These are phyloP conservation scores for Meyerozyma elateridarum DNA, from an alignment of 1,139 yeast species.

Conservation along the genomic window DNA sequence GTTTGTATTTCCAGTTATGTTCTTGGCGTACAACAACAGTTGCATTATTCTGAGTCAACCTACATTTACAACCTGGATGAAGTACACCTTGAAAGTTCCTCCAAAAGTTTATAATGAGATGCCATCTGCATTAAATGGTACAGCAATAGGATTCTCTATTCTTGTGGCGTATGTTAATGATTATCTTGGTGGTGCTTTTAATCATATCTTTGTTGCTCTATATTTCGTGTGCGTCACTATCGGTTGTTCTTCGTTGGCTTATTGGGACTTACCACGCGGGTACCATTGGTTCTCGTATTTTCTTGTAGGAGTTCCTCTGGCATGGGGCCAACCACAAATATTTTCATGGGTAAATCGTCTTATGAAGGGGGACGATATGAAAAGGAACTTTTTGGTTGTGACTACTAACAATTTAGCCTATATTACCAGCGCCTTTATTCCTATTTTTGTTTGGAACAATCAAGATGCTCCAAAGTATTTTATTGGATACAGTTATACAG, in stretches of 20 bases:
- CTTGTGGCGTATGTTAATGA: conserved; percentile 39
- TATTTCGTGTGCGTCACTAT: conserved; percentile 34
- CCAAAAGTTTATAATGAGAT: conserved; percentile 42
- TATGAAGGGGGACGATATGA: conserved; percentile 42
- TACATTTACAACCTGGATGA: conserved; percentile 53
- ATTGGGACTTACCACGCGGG: conserved; percentile 44
- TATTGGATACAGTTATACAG: conserved; percentile 49
- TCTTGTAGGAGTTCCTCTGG: conserved; percentile 42
- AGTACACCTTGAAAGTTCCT: conserved; percentile 32
- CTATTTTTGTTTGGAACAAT: conserved; percentile 35
- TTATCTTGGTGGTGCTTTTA: conserved; percentile 38
- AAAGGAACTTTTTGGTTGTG: conserved; percentile 47
- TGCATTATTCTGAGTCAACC: conserved; percentile 42
- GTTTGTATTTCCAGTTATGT: conserved; percentile 44
- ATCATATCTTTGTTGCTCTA: conserved; percentile 29
- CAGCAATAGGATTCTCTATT: conserved; percentile 39
- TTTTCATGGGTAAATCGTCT: conserved; percentile 53
- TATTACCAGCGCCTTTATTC: conserved; percentile 47
- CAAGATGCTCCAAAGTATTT: conserved; percentile 43
- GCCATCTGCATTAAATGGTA: conserved; percentile 44
- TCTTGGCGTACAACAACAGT: conserved; percentile 46
- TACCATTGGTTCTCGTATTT: conserved; percentile 48
- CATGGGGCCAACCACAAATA: conserved; percentile 43
- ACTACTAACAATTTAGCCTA: conserved; percentile 49
- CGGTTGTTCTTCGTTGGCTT: conserved; percentile 40